phyloP scores from a whole-genome alignment of 2,329 filamentous ascomycete species.

The Hymenoscyphus scutula region DNA sequence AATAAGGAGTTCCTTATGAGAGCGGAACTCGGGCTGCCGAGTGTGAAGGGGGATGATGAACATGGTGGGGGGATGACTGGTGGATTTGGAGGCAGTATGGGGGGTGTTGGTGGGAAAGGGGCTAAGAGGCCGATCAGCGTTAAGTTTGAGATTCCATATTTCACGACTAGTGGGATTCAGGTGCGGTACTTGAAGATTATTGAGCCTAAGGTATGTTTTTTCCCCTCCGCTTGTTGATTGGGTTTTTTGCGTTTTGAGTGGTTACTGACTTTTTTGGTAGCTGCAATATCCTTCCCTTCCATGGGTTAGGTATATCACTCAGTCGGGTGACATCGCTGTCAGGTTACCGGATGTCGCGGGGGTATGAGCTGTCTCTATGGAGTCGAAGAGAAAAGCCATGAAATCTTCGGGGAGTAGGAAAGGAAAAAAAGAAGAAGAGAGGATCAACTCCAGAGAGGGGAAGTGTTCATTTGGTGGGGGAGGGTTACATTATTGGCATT shows the following conservation, averaged over 20 bases:
- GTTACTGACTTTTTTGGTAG: slow-evolving; percentile 45
- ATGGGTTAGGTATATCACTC: slow-evolving; percentile 98
- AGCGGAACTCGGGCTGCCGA: slow-evolving; percentile 89
- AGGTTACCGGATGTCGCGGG: slow-evolving; percentile 70
- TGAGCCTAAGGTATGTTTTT: slow-evolving; percentile 81
- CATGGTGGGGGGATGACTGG: slow-evolving; percentile 96
- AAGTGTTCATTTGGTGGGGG: neutral
- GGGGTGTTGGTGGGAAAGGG: slow-evolving; percentile 82
- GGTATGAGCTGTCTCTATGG: slow-evolving; percentile 13
- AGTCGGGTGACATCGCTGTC: slow-evolving; percentile 94
- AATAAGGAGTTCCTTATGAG: slow-evolving; percentile 98
- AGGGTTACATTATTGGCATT: neutral
- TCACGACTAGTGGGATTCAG: slow-evolving; percentile 98
- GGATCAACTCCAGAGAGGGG: neutral
- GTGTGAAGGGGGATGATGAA: slow-evolving; percentile 92
- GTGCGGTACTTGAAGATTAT: slow-evolving; percentile 99
- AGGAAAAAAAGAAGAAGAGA: neutral
- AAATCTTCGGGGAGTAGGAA: neutral
- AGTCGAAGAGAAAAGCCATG: neutral
- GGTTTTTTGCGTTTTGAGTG: neutral
- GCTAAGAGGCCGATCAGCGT: slow-evolving; percentile 94
- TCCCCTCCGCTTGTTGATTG: neutral
- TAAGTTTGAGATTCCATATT: slow-evolving; percentile 99
- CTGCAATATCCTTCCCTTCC: slow-evolving; percentile 96
- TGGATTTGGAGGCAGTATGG: slow-evolving; percentile 95